Conservation (phyloP, 768 basidiomycete genomes). For the Crucibulum laeve region DNA sequence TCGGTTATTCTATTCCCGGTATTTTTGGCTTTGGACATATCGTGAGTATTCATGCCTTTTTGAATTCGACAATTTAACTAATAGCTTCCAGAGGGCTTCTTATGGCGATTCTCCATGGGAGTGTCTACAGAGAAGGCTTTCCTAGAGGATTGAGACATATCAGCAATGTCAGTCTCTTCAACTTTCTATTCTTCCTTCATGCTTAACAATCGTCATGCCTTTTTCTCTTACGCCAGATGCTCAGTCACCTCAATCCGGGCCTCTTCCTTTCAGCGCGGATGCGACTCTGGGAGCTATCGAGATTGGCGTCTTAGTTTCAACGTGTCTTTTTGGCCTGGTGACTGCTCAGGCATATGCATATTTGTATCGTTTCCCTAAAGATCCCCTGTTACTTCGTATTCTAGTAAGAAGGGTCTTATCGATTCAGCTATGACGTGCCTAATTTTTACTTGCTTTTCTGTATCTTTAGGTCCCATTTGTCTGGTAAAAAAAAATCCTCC, state of each 20-base stretch:
- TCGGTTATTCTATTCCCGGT: no score
- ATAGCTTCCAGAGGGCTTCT: no score
- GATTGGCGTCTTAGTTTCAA: constrained; percentile 17
- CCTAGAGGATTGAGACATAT: no score
- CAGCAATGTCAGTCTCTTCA: no score
- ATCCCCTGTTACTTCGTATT: constrained; percentile 11
- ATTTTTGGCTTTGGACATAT: no score
- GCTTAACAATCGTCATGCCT: background rate
- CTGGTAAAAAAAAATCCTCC: background rate
- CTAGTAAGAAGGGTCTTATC: constrained; percentile 13
- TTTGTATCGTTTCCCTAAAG: constrained; percentile 13
- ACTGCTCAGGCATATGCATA: constrained; percentile 19
- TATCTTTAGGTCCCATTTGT: constrained; percentile 1
- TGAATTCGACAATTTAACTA: no score
- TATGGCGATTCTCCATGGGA: no score
- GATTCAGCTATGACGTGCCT: no score
- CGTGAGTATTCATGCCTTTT: no score
- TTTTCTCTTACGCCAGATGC: background rate
- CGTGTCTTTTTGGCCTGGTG: constrained; percentile 18
- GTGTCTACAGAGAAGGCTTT: no score
- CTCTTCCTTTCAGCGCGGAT: constrained; percentile 1
- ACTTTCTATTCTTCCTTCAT: background rate
- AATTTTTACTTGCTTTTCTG: no score
- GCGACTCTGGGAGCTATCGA: constrained; percentile 18
- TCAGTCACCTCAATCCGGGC: background rate